Evolutionary conservation across 768 basidiomycete genomes (phyloP).

Genomic region (Phylloporus rhodoxanthus): DNA sequence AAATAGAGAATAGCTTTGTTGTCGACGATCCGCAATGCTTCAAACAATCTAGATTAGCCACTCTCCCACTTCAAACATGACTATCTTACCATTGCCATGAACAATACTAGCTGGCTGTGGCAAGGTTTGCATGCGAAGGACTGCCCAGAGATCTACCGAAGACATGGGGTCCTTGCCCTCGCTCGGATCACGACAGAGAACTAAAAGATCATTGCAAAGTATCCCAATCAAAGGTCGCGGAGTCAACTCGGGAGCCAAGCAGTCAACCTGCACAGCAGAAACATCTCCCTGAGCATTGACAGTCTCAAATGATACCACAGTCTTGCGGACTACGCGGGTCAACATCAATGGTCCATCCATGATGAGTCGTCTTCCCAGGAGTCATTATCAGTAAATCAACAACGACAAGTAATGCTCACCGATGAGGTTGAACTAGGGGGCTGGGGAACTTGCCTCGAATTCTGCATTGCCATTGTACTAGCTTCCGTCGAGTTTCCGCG

Average conservation of each 20-base stretch:
- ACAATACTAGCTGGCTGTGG: conserved; percentile 88
- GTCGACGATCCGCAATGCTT: conserved; percentile 82
- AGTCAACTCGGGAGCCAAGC: conserved; percentile 80
- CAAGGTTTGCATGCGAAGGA: conserved; percentile 90
- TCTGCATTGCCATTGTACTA: conserved; percentile 85
- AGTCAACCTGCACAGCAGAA: conserved; percentile 83
- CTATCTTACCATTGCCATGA: conserved; percentile 67
- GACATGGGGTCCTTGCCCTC: conserved; percentile 71
- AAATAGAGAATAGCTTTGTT: conserved; percentile 91
- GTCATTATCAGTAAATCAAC: conserved; percentile 5
- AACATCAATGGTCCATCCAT: conserved; percentile 86
- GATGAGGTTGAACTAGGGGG: conserved; percentile 97
- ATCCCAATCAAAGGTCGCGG: conserved; percentile 75
- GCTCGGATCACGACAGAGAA: conserved; percentile 83
- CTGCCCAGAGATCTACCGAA: conserved; percentile 91
- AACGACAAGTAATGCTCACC: conserved; percentile 41
- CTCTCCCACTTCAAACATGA: not conserved
- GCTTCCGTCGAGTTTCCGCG: conserved; percentile 82
- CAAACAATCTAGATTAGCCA: conserved; percentile 4
- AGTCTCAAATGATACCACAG: conserved; percentile 73
- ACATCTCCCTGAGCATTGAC: conserved; percentile 72
- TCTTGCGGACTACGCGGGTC: conserved; percentile 87
- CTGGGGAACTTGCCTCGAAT: conserved; percentile 92
- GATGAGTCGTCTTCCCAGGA: conserved; percentile 64
- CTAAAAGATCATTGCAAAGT: conserved; percentile 88